phyloP scores from a whole-genome alignment of 2,329 filamentous ascomycete genomes.

The Penicillium sclerotigenum region DNA sequence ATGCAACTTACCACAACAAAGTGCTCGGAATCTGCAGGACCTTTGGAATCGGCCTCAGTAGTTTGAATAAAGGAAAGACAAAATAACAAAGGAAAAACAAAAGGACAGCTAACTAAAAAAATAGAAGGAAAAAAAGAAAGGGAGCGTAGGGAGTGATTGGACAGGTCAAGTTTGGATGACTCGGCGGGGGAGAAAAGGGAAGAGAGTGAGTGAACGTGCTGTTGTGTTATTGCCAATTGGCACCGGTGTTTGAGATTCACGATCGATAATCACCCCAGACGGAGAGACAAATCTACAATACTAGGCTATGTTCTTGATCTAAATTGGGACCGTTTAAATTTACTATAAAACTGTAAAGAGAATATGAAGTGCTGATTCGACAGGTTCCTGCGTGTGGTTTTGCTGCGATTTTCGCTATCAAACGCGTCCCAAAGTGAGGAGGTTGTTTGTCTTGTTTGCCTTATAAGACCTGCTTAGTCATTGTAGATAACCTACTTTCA shows the following conservation, averaged over 20 bases:
- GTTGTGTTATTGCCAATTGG: slow-evolving; percentile 17
- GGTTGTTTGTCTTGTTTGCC: slow-evolving; percentile 7
- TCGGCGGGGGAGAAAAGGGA: slow-evolving; percentile 36
- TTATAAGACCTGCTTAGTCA: slow-evolving; percentile 2
- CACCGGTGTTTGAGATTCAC: slow-evolving; percentile 20
- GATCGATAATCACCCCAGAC: neutral
- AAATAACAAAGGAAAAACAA: slow-evolving; percentile 4
- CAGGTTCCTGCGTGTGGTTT: neutral
- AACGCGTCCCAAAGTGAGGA: slow-evolving; percentile 7
- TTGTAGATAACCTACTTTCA: neutral
- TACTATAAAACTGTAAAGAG: neutral
- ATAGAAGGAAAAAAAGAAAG: slow-evolving; percentile 13
- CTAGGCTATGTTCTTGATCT: neutral
- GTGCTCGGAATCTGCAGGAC: slow-evolving; percentile 12
- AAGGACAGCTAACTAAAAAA: slow-evolving; percentile 8
- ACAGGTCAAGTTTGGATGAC: slow-evolving; percentile 29
- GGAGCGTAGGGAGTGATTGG: slow-evolving; percentile 24
- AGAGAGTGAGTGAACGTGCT: slow-evolving; percentile 11
- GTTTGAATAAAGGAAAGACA: slow-evolving; percentile 11
- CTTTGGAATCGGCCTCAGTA: neutral
- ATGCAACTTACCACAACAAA: slow-evolving; percentile 14
- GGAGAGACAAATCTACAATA: neutral
- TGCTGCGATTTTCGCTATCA: neutral
- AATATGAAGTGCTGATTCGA: neutral
- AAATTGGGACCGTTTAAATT: neutral